phyloP scores from a whole-genome alignment of 163 green algal species.

The Coccomyxa subellipsoidea region DNA sequence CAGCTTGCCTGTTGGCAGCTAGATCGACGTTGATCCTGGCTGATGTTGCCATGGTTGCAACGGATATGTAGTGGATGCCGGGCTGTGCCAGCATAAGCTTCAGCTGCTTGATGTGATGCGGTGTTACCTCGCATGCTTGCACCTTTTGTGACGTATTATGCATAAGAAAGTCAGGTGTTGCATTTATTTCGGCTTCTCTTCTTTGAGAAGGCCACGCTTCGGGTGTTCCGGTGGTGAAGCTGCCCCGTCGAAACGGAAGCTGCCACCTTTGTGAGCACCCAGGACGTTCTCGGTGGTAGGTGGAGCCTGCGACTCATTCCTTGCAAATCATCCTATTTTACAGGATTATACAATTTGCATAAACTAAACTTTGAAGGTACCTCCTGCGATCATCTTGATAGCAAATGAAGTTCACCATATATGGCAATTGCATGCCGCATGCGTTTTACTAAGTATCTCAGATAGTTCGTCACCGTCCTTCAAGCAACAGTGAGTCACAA shows the following conservation, averaged over 20 bases:
- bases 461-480: background rate
- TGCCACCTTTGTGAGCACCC: too few relatives aligned
- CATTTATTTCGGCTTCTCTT: background rate
- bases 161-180: background rate
- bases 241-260: background rate
- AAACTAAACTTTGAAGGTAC: background rate
- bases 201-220: background rate
- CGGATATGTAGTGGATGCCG: background rate
- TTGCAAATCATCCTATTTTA: background rate
- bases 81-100: background rate
- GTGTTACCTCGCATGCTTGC: too few relatives aligned
- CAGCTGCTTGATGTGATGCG: too few relatives aligned
- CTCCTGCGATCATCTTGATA: too few relatives aligned
- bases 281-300: too few relatives aligned
- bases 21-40: background rate
- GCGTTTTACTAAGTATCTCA: background rate
- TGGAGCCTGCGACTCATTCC: background rate
- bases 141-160: background rate
- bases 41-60: background rate
- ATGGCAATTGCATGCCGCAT: background rate
- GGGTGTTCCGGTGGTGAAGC: background rate
- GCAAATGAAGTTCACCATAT: too few relatives aligned
- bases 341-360: background rate
- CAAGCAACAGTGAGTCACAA: background rate
- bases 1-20: background rate